Base-by-base conservation (phyloP, 805 yeast genomes). In the Priceomyces melissophilus region DNA sequence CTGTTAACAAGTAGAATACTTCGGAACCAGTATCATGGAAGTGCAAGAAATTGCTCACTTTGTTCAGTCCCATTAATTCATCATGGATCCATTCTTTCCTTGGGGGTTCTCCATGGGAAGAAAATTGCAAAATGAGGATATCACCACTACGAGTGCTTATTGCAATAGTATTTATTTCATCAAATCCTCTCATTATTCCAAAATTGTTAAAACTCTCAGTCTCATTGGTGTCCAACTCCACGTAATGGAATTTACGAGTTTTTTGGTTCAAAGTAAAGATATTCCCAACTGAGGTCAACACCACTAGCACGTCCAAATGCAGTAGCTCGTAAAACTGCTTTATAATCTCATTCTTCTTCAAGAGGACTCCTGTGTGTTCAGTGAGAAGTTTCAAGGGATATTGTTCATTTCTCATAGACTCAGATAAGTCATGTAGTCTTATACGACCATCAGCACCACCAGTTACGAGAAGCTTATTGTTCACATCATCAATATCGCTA, bases 381-480 rank as follows among this genome's bases (percentile, higher is more conserved):
- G 60, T 43, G 5, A 81, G 71, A 3, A 63, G 61, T 2, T 55
- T 45, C 4, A 75, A 39, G 4, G 61, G 42, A 57, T 61, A 68
- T 10, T 36, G 38, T 11, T 35, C 32, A 20, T 41, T 32, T n/a
- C 30, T 10, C 14, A 41, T 36, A 36, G 53, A 44, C 14, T 44
- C 28, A 20, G 50, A 50, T 17, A 84, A 57, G 50, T 84, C 84
- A 54, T 82, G 79, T 4, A 85, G 49, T 47, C 85, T 73, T 2
- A 90, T 61, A 49, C 85, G 77, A 0, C 97, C 97, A 63, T 93
- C 99, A 30, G 95, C 95, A 29, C 99, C 99, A 32, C 96, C 93
- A 10, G 96, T 86, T 2, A 81, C 89, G 6, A 84, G 81, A 2
- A 82, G 49, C 38, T 68, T 57, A 14, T 65, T 54, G 8, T 38